Base-by-base conservation (phyloP, 345 rosid genomes). In the Brassica nigra region DNA sequence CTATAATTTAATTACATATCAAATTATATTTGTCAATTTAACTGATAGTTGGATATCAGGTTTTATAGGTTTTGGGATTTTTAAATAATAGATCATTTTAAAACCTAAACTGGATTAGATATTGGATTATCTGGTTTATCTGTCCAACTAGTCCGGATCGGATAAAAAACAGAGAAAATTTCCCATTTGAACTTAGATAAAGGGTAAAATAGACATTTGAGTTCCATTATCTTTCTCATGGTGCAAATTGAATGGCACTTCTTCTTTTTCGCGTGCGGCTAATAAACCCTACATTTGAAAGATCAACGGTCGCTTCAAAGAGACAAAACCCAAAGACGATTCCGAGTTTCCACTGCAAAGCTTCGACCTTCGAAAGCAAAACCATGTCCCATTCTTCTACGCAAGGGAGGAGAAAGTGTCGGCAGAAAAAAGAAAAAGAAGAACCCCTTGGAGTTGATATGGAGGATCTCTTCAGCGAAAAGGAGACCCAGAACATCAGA, bases 401-500 rank as follows among this genome's bases (percentile, higher is more conserved):
- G 29, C 58, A 58, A 61, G 12, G 63, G 30, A 49, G 2, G 37
- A 76, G 72, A 74, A 81, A 73, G 15, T 29, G 68, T 37, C 74
- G 74, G 39, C 34, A 34, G 67, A 61, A 63, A 6, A 31, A 6
- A 44, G 42, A 62, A 80, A 59, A 58, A 58, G 63, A 64, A 64
- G 69, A 64, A 76, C 18, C 36, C 1, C 55, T 76, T 3, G 81
- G 57, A 20, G 95, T 70, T 62, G 76, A 92, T 80, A 92, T 91
- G 8, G 97, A 92, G 74, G 97, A 95, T 80, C 73, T 92, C 55
- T 94, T 95, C 71, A 76, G 81, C 76, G 73, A 86, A 66, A 70
- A 78, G 3, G 95, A 92, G 66, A 85, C 86, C 55, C 69, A 70
- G 3, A 76, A 81, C 42, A 90, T 88, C 66, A 86, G 97, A 81